Conservation (phyloP, 73 alveolate genomes). For the Blepharisma stoltei region DNA sequence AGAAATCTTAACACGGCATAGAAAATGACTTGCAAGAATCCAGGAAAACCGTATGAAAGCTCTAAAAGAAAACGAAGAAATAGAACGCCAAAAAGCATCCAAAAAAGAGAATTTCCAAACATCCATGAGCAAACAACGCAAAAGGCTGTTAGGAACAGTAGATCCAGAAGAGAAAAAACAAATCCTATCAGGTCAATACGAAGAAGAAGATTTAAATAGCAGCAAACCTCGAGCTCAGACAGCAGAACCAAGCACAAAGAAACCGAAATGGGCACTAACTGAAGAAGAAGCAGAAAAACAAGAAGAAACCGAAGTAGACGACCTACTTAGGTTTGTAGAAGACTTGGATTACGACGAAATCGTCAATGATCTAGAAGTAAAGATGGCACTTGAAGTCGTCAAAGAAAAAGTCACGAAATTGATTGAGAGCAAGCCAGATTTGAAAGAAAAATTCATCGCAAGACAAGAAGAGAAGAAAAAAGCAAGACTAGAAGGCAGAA, state of each 20-base stretch:
- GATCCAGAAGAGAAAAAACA: slow-evolving; percentile 21
- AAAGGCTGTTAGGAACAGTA: too few species aligned
- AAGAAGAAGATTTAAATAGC: slow-evolving; percentile 16
- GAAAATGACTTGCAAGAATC: slow-evolving; percentile 42
- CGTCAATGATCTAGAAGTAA: slow-evolving; percentile 83
- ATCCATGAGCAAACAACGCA: too few species aligned
- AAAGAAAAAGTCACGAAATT: slow-evolving; percentile 70
- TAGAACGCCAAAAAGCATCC: background rate
- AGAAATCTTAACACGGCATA: slow-evolving; percentile 46
- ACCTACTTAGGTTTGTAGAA: slow-evolving; percentile 75
- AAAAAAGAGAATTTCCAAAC: background rate
- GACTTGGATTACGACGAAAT: slow-evolving; percentile 83
- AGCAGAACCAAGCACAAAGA: slow-evolving; percentile 33
- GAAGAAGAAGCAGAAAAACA: slow-evolving; percentile 66
- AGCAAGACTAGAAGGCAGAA: slow-evolving; percentile 18
- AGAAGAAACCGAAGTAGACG: slow-evolving; percentile 72
- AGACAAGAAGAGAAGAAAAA: slow-evolving; percentile 43
- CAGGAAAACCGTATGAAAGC: slow-evolving; percentile 61
- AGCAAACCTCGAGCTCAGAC: slow-evolving; percentile 21
- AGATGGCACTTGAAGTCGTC: slow-evolving; percentile 73
- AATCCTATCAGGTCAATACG: slow-evolving; percentile 30
- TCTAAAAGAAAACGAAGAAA: slow-evolving; percentile 36
- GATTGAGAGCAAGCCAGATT: slow-evolving; percentile 63
- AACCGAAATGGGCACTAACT: slow-evolving; percentile 87
- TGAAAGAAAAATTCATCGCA: slow-evolving; percentile 59